Conservation (phyloP, 2,329 filamentous ascomycete genomes). For the Colletotrichum sp. region DNA sequence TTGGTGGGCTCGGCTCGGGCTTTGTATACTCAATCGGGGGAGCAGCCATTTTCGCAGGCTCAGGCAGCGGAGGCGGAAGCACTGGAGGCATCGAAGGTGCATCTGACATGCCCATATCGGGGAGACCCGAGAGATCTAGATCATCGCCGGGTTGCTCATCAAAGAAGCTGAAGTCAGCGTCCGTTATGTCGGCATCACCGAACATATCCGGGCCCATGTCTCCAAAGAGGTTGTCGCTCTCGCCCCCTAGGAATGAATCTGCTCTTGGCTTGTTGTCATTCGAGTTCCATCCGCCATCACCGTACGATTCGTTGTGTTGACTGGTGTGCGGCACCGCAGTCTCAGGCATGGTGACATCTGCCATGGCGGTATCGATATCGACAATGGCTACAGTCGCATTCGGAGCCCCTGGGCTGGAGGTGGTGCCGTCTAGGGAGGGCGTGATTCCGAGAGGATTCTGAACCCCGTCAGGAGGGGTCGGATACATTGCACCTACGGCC, state of each 20-base stretch:
- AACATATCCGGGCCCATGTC: slow-evolving; percentile 75
- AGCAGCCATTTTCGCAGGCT: slow-evolving; percentile 19
- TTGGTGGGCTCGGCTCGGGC: slow-evolving; percentile 19
- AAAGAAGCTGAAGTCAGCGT: slow-evolving; percentile 85
- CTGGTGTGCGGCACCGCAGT: slow-evolving; percentile 27
- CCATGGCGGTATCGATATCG: slow-evolving; percentile 40
- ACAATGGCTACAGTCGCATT: slow-evolving; percentile 26
- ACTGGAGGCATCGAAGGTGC: background rate
- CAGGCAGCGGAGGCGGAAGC: slow-evolving; percentile 5
- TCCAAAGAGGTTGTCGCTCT: slow-evolving; percentile 67
- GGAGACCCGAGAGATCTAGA: slow-evolving; percentile 37
- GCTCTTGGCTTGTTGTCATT: slow-evolving; percentile 49
- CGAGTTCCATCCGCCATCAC: slow-evolving; percentile 42
- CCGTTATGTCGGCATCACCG: slow-evolving; percentile 76
- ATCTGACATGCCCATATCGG: slow-evolving; percentile 27
- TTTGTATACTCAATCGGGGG: slow-evolving; percentile 14
- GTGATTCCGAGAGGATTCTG: slow-evolving; percentile 58
- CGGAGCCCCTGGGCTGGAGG: slow-evolving; percentile 60
- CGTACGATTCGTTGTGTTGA: slow-evolving; percentile 32
- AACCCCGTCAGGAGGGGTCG: slow-evolving; percentile 72
- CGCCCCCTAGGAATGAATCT: slow-evolving; percentile 46
- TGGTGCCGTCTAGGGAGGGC: slow-evolving; percentile 60
- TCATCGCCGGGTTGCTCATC: slow-evolving; percentile 63
- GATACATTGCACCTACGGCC: slow-evolving; percentile 66
- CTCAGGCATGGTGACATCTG: slow-evolving; percentile 24